Percentiles rank a stretch among this genome's conserved stretches.
These are phyloP conservation scores for Debaryomyces hansenii DNA, from an alignment of 805 yeast species.

Conservation along the genomic window DNA sequence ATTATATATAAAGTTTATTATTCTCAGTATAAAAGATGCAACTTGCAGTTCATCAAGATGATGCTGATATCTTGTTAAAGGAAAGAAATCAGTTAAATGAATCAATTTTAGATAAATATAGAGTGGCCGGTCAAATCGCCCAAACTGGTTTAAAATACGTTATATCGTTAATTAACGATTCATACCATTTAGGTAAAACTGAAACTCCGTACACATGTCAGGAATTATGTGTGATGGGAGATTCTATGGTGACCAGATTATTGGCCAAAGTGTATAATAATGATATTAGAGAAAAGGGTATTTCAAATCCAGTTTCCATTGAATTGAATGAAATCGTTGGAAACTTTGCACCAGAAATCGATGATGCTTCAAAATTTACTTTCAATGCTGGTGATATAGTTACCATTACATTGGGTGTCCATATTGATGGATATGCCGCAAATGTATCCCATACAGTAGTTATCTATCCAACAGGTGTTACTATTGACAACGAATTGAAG, in stretches of 20 bases:
- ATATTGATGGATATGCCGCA: conserved; percentile 93
- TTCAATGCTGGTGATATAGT: conserved; percentile 81
- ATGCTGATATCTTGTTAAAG: conserved; percentile 68
- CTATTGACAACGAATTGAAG: conserved; percentile 28
- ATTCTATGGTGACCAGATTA: conserved; percentile 65
- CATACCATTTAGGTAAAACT: conserved; percentile 59
- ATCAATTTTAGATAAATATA: conserved; percentile 72
- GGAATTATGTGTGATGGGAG: conserved; percentile 82
- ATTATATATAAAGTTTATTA: neutral
- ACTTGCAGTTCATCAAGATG: conserved; percentile 72
- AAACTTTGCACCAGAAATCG: conserved; percentile 87
- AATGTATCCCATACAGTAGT: conserved; percentile 84
- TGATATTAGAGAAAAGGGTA: conserved; percentile 81
- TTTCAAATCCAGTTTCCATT: conserved; percentile 87
- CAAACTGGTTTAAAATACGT: conserved; percentile 78
- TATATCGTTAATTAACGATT: conserved; percentile 64
- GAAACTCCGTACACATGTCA: conserved; percentile 52
- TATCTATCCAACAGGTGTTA: conserved; percentile 66
- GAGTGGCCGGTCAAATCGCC: conserved; percentile 84
- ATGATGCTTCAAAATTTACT: conserved; percentile 47
- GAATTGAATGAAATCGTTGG: conserved; percentile 76
- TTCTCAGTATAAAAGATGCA: conserved; percentile 48
- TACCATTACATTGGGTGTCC: conserved; percentile 83
- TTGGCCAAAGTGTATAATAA: conserved; percentile 58
- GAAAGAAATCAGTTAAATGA: conserved; percentile 68